Evolutionary conservation across 2,329 filamentous ascomycete species (phyloP).

Genomic region (Penicillium sp.): DNA sequence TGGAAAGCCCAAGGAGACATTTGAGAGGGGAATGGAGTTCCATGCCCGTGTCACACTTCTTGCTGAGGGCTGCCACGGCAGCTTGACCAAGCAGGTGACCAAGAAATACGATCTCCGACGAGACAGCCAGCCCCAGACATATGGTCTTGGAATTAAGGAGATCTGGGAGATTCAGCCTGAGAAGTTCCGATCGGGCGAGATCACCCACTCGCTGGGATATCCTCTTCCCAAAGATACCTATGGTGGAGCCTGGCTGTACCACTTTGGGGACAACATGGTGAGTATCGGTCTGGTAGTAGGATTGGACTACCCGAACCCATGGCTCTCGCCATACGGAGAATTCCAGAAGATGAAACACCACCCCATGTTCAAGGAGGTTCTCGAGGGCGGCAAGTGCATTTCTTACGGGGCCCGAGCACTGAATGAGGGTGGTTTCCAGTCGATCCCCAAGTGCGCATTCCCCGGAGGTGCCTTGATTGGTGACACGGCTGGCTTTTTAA

Average conservation of each 20-base stretch:
- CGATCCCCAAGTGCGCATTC: conserved; percentile 94
- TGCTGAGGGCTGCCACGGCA: conserved; percentile 93
- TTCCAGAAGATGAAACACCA: conserved; percentile 99
- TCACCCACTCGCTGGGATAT: conserved; percentile 90
- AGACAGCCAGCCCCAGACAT: conserved; percentile 91
- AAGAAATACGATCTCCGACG: conserved; percentile 89
- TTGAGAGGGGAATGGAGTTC: conserved; percentile 98
- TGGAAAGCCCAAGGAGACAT: conserved; percentile 82
- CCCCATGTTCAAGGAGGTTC: conserved; percentile 77
- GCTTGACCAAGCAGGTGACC: conserved; percentile 88
- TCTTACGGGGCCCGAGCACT: conserved; percentile 91
- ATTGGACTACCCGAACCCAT: conserved; percentile 94
- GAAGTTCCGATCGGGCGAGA: conserved; percentile 83
- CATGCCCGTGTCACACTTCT: conserved; percentile 89
- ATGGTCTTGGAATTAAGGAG: conserved; percentile 91
- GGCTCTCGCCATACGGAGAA: conserved; percentile 91
- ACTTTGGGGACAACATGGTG: conserved; percentile 96
- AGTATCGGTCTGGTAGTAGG: conserved; percentile 88
- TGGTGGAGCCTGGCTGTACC: conserved; percentile 98
- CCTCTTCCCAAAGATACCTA: conserved; percentile 86
- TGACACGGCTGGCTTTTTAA: conserved; percentile 94
- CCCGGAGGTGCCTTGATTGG: conserved; percentile 93
- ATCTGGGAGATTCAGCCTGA: conserved; percentile 94
- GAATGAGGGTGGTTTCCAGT: conserved; percentile 94
- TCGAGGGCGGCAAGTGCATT: conserved; percentile 97